These are phyloP conservation scores for Microbotryomycetes sp. DNA, from an alignment of 1,284 basidiomycete genomes.

Conservation along the genomic window DNA sequence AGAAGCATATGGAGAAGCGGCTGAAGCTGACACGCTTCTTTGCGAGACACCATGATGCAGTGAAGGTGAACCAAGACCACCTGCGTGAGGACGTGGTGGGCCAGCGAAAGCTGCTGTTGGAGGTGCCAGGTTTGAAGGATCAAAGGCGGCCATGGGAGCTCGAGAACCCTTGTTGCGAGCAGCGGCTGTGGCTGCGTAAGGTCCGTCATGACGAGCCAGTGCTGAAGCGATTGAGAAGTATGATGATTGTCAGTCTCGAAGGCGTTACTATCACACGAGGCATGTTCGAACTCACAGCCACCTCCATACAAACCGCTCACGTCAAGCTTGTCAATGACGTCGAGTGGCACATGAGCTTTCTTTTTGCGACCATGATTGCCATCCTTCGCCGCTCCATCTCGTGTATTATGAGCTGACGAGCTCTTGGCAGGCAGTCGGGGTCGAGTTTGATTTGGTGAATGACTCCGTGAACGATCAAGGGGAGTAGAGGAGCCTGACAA, in stretches of 20 bases:
- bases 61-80: too few species aligned
- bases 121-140: conserved; percentile 23
- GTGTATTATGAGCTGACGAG: background rate
- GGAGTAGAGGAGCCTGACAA: too few species aligned
- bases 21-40: background rate
- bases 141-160: conserved; percentile 32
- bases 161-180: conserved; percentile 19
- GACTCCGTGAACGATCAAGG: background rate
- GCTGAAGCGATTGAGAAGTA: conserved; percentile 7
- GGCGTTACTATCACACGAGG: background rate
- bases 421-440: background rate
- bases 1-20: background rate
- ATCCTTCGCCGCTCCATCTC: too few species aligned
- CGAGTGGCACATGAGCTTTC: conserved; percentile 23
- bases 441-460: background rate
- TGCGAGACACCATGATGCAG: too few species aligned
- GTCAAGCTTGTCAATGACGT: conserved; percentile 34
- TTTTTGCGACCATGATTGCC: background rate
- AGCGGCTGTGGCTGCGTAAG: conserved; percentile 29
- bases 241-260: too few species aligned
- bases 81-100: too few species aligned
- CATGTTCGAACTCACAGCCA: conserved; percentile 16
- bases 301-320: conserved; percentile 33
- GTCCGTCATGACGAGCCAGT: conserved; percentile 31
- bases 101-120: background rate